Evolutionary conservation across 208 protist genomes (phyloP).

Genomic region (Leishmania major): DNA sequence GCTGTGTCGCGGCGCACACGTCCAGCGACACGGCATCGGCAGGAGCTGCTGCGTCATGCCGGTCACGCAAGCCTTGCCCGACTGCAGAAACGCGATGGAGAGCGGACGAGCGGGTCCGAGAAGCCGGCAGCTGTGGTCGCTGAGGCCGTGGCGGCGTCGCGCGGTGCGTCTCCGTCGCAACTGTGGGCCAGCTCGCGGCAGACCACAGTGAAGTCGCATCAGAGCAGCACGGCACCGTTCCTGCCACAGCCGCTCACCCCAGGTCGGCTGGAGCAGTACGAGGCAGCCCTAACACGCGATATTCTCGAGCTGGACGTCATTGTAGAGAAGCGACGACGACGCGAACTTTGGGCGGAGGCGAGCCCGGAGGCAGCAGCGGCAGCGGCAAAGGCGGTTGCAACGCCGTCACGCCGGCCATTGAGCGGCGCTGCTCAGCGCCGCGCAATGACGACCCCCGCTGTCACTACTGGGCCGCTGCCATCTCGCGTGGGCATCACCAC

Average conservation of each 20-base stretch:
- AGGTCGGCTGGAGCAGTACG: constrained; percentile 21
- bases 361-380: constrained; percentile 17
- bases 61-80: background rate
- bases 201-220: background rate
- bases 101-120: constrained; percentile 12
- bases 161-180: constrained; percentile 3
- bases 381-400: background rate
- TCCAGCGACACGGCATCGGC: background rate
- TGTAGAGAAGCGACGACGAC: constrained; percentile 30
- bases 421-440: background rate
- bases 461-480: constrained; percentile 6
- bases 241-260: background rate
- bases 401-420: constrained; percentile 9
- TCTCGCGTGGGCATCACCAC: background rate
- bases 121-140: constrained; percentile 9
- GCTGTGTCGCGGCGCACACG: constrained; percentile 11
- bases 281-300: constrained; percentile 17
- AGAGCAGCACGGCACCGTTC: background rate
- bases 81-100: constrained; percentile 1
- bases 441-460: background rate
- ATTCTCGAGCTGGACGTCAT: constrained; percentile 19
- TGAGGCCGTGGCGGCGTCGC: constrained; percentile 22
- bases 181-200: no score
- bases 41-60: constrained; percentile 13
- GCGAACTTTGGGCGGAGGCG: constrained; percentile 18